These are phyloP conservation scores for Leptodermis oblonga DNA, from an alignment of 257 asterid species.

Conservation along the genomic window DNA sequence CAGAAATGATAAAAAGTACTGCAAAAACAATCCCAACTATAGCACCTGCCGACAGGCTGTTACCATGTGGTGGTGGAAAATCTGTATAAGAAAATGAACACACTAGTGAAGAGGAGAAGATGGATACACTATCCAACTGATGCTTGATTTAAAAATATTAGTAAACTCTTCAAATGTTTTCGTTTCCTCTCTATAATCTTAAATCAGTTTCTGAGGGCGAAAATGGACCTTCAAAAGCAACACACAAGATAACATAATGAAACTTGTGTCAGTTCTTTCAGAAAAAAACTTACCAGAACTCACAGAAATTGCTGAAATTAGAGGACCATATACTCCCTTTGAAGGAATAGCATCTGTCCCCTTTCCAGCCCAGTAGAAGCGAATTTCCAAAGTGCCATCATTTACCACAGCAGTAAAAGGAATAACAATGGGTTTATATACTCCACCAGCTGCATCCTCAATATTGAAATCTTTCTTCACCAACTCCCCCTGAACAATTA, in stretches of 20 bases:
- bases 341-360: constrained; percentile 63
- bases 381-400: constrained; percentile 54
- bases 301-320: constrained; percentile 83
- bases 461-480: constrained; percentile 70
- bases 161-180: not conserved
- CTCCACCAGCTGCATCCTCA: constrained; percentile 70
- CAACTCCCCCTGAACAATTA: constrained; percentile 49
- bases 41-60: constrained; percentile 39
- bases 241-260: too few relatives aligned
- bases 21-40: constrained; percentile 49
- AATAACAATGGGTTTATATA: constrained; percentile 34
- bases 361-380: constrained; percentile 86
- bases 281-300: constrained; percentile 39
- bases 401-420: constrained; percentile 47
- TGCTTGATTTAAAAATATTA: not conserved
- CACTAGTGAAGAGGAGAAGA: not conserved
- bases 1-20: constrained; percentile 25
- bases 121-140: not conserved
- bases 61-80: constrained; percentile 41
- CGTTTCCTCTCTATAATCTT: not conserved
- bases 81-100: constrained; percentile 29
- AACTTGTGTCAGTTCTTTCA: too few relatives aligned
- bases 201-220: not conserved
- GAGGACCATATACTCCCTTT: constrained; percentile 85
- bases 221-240: not conserved